These are phyloP conservation scores for Paecilomyces dactylethromorphus DNA, from an alignment of 2,329 filamentous ascomycete species.

Conservation along the genomic window DNA sequence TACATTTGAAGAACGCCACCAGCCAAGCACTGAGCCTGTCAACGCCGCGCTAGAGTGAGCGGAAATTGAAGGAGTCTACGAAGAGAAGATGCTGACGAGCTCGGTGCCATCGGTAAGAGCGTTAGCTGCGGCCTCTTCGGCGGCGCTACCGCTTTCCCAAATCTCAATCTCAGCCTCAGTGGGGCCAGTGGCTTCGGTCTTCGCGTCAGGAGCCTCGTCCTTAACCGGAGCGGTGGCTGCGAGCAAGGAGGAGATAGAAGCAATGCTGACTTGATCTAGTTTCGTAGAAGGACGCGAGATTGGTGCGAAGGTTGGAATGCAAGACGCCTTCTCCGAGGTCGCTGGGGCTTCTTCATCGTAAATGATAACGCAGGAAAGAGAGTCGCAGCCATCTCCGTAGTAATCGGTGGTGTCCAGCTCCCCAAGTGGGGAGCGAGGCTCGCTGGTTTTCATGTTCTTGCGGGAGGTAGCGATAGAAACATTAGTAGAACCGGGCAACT, in stretches of 20 bases:
- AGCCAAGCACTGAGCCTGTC: neutral
- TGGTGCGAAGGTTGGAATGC: slow-evolving; percentile 2
- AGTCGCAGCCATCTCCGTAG: slow-evolving; percentile 60
- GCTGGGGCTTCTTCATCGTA: slow-evolving; percentile 49
- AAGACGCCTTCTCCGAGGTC: slow-evolving; percentile 10
- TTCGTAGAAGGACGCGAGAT: slow-evolving; percentile 3
- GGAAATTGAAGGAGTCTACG: neutral
- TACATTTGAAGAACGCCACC: neutral
- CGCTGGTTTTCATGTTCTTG: slow-evolving; percentile 53
- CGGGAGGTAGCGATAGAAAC: slow-evolving; percentile 18
- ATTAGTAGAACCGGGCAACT: slow-evolving; percentile 42
- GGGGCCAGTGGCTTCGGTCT: slow-evolving; percentile 45
- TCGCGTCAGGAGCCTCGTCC: slow-evolving; percentile 30
- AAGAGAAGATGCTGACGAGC: neutral
- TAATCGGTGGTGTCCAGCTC: slow-evolving; percentile 64
- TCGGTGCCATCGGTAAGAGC: neutral
- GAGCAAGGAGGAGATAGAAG: slow-evolving; percentile 17
- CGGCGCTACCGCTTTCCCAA: slow-evolving; percentile 63
- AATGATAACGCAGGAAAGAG: slow-evolving; percentile 55
- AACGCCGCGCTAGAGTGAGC: neutral
- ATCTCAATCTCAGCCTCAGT: slow-evolving; percentile 54
- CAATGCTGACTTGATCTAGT: slow-evolving; percentile 13
- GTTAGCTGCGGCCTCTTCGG: slow-evolving; percentile 40
- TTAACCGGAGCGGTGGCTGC: slow-evolving; percentile 12
- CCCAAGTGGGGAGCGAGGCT: slow-evolving; percentile 59